Evolutionary conservation across 495 filamentous ascomycete genomes (phyloP), one percentile per base, ranked within the genome.

Genomic region (Podospora pseudoanserina): DNA sequence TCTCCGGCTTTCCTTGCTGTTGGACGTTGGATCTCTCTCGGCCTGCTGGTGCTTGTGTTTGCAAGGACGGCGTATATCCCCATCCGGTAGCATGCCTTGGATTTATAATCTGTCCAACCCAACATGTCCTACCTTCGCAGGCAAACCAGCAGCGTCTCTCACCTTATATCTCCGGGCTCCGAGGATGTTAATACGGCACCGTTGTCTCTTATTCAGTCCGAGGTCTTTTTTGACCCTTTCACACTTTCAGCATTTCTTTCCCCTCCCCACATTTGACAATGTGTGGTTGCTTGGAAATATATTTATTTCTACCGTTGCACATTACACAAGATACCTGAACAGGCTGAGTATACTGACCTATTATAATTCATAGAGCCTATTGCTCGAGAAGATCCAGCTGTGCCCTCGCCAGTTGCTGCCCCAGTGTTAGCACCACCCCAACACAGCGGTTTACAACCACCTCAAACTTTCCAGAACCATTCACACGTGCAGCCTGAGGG

Each of bases 341-440:
- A 66, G 2, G 19, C 19, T 18, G 58, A 5, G n/a, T 65, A 54
- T 70, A 74, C 70, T 74, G 53, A 77, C 72, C 4, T 26, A 15
- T 49, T 44, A 54, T 49, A 59, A 6, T 60, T 39, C 65, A n/a
- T 61, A 78, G 76, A 78, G 67, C 68, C 69, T n/a, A 55, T 63
- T 59, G 69, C 75, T 70, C 70, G 68, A 58, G 72, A 74, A 54
- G 63, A 64, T 58, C 57, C 73, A 20, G 59, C 27, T 58, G 72
- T 54, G n/a, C 54, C 71, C 27, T 53, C 63, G 55, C 60, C 74
- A 58, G 58, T n/a, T 49, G n/a, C 63, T 68, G 20, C 72, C 68
- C 65, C 72, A 67, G 32, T 70, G 28, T 68, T 68, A n/a, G 23
- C 74, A 67, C 66, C 71, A 67, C 54, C 69, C 53, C 71, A 68